Evolutionary conservation across 331 rosid species (phyloP), one percentile per base, ranked within the genome.

Genomic region (Spiraea crenata): DNA sequence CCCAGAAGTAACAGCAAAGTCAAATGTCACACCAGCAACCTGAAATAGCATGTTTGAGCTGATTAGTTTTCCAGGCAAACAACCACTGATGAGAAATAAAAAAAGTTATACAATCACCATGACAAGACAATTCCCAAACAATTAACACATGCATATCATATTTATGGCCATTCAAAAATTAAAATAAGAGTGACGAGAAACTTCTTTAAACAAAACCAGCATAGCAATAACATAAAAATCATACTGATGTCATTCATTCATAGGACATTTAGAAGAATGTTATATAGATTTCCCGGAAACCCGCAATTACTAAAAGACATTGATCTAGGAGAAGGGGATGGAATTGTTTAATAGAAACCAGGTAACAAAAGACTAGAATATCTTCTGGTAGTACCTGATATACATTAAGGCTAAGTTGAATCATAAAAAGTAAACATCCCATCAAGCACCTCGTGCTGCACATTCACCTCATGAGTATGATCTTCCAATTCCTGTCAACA

Each of bases 21-120:
- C 99, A 45, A 95, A 95, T 54, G 99, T 89, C 74, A 95, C 96
- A 67, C 97, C 91, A 42, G 96, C 99, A 59, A 95, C 97, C 99
- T 95, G 96, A 20, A 72, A 82, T 45, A 61, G 59, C 71, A 76
- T 25, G 48, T 19, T 68, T 15, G 63, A 69, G 57, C 15, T 52
- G 52, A 49, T 79, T 78, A 78, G 17, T 57, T 65, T 57, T 41
- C 37, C 38, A 65, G 59, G 69, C 46, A 73, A 56, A 42, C 59
- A 45, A 54, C 9, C 4, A 14, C 46, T 6, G 46, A 42, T 42
- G 46, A 42, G 46, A 6, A 42, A 42, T 7, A 6, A 42, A 42
- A 42, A 7, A 42, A 42, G 9, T 42, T 7, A 42, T 0, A 5
- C 15, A 62, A 19, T 9, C 10, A 41, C 31, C 39, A 41, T 62